A percentile compares a stretch with the other conserved stretches of the same genome.
These are phyloP conservation scores for Sechiopsis laciniata DNA, from an alignment of 306 rosid species.

Conservation along the genomic window DNA sequence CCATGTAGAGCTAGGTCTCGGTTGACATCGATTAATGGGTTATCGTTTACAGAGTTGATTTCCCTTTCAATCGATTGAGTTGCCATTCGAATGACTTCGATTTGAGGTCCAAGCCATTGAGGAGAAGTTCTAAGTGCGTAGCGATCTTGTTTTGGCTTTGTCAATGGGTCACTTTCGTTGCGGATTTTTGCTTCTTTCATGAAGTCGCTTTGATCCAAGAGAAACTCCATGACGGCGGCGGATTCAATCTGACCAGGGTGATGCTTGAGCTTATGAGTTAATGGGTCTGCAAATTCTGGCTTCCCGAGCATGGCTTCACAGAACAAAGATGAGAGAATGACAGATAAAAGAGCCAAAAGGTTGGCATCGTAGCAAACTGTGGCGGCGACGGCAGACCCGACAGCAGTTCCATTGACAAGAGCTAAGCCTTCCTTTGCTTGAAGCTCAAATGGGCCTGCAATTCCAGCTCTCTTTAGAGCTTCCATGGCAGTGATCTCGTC, in stretches of 20 bases:
- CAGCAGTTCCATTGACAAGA: slow-evolving; percentile 36
- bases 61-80: slow-evolving; percentile 37
- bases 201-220: slow-evolving; percentile 26
- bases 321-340: slow-evolving; percentile 30
- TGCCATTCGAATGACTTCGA: slow-evolving; percentile 35
- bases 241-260: slow-evolving; percentile 41
- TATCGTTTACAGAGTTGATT: slow-evolving; percentile 36
- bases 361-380: slow-evolving; percentile 36
- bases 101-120: slow-evolving; percentile 39
- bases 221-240: slow-evolving; percentile 32
- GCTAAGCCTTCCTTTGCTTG: slow-evolving; percentile 40
- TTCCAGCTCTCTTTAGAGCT: slow-evolving; percentile 31
- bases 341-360: slow-evolving; percentile 26
- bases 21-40: slow-evolving; percentile 32
- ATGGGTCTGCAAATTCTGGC: slow-evolving; percentile 32
- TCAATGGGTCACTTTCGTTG: slow-evolving; percentile 28
- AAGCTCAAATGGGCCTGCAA: slow-evolving; percentile 30
- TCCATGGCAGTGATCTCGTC: slow-evolving; percentile 27
- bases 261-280: slow-evolving; percentile 36
- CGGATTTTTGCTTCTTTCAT: slow-evolving; percentile 32
- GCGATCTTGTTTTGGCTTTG: slow-evolving; percentile 37
- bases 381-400: slow-evolving; percentile 33
- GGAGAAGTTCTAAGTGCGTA: slow-evolving; percentile 37
- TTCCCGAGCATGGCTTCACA: slow-evolving; percentile 36
- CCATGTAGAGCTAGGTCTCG: slow-evolving; percentile 32